Conservation (phyloP, 345 rosid genomes). For the Syzygium grande region DNA sequence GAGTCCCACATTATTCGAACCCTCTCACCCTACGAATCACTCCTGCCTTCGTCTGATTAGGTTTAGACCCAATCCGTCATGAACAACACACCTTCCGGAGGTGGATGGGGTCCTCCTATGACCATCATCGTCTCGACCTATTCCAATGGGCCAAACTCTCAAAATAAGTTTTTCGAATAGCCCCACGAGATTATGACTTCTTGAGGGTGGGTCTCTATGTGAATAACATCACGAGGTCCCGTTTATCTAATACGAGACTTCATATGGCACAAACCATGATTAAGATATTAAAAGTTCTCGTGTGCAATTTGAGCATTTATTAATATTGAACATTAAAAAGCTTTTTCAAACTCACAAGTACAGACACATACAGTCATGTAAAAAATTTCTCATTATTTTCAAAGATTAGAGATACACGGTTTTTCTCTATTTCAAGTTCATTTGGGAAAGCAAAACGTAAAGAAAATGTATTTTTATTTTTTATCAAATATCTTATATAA, state of each 20-base stretch:
- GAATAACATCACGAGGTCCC: neutral
- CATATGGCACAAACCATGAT: neutral
- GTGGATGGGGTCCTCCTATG: too few relatives aligned
- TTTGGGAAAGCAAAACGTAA: neutral
- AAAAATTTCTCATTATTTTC: neutral
- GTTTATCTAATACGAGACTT: neutral
- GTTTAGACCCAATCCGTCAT: neutral
- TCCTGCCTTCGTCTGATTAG: neutral
- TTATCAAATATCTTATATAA: too few relatives aligned
- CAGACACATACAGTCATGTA: neutral
- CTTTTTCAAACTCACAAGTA: neutral
- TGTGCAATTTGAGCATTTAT: neutral
- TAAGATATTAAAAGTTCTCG: neutral
- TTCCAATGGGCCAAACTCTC: neutral
- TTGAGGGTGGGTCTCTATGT: neutral
- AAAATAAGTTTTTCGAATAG: neutral
- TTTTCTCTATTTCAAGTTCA: neutral
- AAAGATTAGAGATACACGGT: neutral
- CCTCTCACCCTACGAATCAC: neutral
- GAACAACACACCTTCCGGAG: neutral
- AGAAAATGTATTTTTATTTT: too few relatives aligned
- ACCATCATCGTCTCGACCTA: too few relatives aligned
- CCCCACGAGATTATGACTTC: neutral
- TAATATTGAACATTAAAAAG: too few relatives aligned
- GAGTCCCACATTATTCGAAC: neutral